Base-by-base conservation (phyloP, 1,284 basidiomycete genomes). In the Paramarasmius palmivorus region DNA sequence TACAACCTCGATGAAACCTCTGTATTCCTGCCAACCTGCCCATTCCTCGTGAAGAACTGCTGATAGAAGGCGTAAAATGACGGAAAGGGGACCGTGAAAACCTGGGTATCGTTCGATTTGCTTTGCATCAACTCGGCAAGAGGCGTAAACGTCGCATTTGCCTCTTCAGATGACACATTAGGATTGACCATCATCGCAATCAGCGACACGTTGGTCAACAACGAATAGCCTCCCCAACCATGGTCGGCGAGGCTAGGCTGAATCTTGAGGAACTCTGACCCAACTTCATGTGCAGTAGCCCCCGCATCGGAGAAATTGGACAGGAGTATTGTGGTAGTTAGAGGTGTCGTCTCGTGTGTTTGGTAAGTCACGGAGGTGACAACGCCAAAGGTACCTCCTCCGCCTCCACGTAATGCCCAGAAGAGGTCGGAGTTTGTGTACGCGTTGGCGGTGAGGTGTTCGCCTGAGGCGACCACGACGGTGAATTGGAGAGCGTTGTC, bases 351-450 rank as follows among this genome's bases (percentile, higher is more conserved):
- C 1, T 70, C 68, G 41, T 73, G 71, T 0, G 75, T 72, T 15
- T 60, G 59, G 62, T 73, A 73, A 1, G 73, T 76, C n/a, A 71
- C 71, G 7, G 69, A 70, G 25, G 36, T 68, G 10, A 78, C 66
- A 42, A 78, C 65, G 35, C 73, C 76, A 52, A 65, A 79, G 9
- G 73, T 76, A 3, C 73, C 66, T 3, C 75, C 76, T 1, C 79
- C 79, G 1, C 79, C 79, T 1, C 79, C 80, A 22, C 76, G 72
- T 50, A 82, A 60, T 0, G 78, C 78, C 73, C 77, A 81, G 64
- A 80, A 82, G 4, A 81, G 63, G 53, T 77, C 72, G 0, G 65
- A 3, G 57, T 77, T 65, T n/a, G 63, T 56, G 55, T 68, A 60
- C 3, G 64, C 54, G 54, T 77, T 77, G 17, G 65, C 73, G 14